phyloP scores from a whole-genome alignment of 176 grass and related monocot genomes.

The Oryza meridionalis region DNA sequence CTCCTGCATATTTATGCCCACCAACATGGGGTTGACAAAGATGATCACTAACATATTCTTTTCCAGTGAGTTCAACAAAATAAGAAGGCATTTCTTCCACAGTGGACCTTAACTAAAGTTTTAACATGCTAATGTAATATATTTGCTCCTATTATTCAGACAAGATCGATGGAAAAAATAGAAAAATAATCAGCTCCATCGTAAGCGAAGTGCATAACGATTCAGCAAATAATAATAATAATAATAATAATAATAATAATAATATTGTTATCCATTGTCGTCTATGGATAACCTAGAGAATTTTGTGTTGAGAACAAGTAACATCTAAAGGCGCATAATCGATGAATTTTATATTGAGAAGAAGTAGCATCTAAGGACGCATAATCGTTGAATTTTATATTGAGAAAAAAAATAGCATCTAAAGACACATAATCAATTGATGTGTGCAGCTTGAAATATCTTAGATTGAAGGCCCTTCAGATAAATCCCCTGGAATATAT shows the following conservation, averaged over 20 bases:
- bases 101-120: conserved; percentile 8
- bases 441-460: conserved; percentile 13
- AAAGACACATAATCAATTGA: not conserved
- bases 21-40: conserved; percentile 25
- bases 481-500: not conserved
- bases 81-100: not conserved
- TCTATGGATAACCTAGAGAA: conserved; percentile 12
- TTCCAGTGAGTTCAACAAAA: conserved; percentile 19
- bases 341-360: not conserved
- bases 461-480: conserved; percentile 25
- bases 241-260: not conserved
- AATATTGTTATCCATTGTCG: no score
- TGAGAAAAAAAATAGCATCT: no score
- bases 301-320: not conserved
- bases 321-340: not conserved
- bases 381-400: not conserved
- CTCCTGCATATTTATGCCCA: conserved; percentile 44
- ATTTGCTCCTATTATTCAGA: conserved; percentile 4
- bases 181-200: not conserved
- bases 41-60: not conserved
- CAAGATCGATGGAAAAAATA: not conserved
- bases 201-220: not conserved
- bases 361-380: no score
- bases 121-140: not conserved
- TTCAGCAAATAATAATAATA: not conserved